Evolutionary conservation across 2,329 filamentous ascomycete species (phyloP), one percentile per base, ranked within the genome.

Genomic region (Neonectria neomacrospora): DNA sequence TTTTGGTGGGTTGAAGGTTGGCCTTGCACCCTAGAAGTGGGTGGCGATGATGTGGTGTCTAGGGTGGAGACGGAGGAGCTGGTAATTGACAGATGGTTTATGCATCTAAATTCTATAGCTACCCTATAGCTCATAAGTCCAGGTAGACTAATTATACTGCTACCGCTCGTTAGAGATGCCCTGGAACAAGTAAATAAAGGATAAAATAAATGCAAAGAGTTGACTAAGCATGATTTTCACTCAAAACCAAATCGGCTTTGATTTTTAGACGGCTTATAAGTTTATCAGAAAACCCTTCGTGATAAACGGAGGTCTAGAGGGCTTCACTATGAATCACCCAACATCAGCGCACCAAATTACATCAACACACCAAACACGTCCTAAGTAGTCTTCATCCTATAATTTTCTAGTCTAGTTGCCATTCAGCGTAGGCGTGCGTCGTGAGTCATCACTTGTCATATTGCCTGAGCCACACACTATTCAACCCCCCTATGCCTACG

Each of bases 341-440:
- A 22, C 12, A 20, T 18, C 18, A 37, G 18, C 6, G 16, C 12
- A 42, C 26, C 22, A 20, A 37, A 37, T 37, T 37, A 12, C 34
- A 37, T n/a, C 8, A 37, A 37, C 32, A 26, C 20, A 39, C 39
- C 30, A 23, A 52, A 23, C 30, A 56, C 28, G 5, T 12, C 34
- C n/a, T 23, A 23, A 48, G 23, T 41, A 48, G 34, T 37, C 58
- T 63, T 67, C 61, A 52, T 70, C 66, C 70, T 71, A 60, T 74
- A 68, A 64, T 67, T 70, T 69, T 73, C 67, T 72, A 73, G 58
- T 73, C 64, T 71, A 74, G 63, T 57, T 65, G 55, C 60, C 47
- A 54, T 70, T 64, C 59, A 70, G 67, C 70, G 32, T 67, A 65
- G 63, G 56, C 69, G 61, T 71, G 65, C 57, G 71, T 71, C 72